These are phyloP conservation scores for Naganishia sp. DNA, from an alignment of 1,284 basidiomycete species.

Conservation along the genomic window DNA sequence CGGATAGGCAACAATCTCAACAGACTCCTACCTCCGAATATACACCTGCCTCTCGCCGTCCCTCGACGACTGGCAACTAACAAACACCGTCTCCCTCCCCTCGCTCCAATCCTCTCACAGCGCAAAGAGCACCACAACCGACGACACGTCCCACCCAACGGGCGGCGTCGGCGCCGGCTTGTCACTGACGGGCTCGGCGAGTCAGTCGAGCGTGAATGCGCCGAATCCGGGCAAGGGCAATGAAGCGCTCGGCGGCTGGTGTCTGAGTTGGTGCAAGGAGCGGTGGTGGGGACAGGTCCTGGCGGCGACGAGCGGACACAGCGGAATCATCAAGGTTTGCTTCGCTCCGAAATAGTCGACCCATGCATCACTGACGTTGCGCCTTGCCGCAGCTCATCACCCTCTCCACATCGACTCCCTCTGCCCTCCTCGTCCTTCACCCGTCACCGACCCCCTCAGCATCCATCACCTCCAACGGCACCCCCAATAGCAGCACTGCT, in stretches of 20 bases:
- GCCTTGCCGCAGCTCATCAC: constrained; percentile 53
- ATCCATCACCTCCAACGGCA: constrained; percentile 31
- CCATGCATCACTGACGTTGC: not conserved
- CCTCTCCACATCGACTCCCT: constrained; percentile 52
- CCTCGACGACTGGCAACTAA: constrained; percentile 73
- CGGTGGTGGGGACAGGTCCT: constrained; percentile 87
- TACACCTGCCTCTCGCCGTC: constrained; percentile 88
- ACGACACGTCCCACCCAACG: constrained; percentile 3
- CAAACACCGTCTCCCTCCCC: constrained; percentile 75
- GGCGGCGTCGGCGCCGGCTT: constrained; percentile 21
- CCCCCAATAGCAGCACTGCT: constrained; percentile 32
- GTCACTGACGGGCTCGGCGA: not conserved
- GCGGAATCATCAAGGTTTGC: constrained; percentile 71
- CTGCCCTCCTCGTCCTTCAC: constrained; percentile 47
- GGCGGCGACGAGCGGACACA: constrained; percentile 70
- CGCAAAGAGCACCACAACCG: constrained; percentile 15
- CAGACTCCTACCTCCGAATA: constrained; percentile 79
- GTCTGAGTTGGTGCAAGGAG: constrained; percentile 89
- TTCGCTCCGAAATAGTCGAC: not conserved
- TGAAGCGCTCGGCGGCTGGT: constrained; percentile 83
- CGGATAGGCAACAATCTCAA: constrained; percentile 74
- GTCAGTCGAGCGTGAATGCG: constrained; percentile 1
- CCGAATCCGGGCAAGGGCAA: constrained; percentile 37
- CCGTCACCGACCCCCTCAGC: constrained; percentile 35
- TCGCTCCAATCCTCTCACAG: constrained; percentile 48